Percentiles rank a stretch among this genome's conserved stretches.
Conservation (phyloP, 768 basidiomycete genomes). For the Mycena rosella region DNA sequence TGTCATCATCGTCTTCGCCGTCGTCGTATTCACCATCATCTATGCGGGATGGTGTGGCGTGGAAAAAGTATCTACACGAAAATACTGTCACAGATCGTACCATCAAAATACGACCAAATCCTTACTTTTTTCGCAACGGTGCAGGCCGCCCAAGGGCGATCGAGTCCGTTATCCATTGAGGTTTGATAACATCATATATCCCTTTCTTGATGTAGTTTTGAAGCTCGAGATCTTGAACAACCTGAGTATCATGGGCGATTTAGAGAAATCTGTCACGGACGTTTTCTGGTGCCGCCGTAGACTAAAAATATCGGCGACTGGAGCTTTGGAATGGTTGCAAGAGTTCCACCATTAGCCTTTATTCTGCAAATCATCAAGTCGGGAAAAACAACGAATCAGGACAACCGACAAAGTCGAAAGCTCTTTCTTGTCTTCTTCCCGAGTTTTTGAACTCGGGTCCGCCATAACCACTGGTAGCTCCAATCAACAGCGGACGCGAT, state of each 20-base stretch:
- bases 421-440: conserved; percentile 76
- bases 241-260: background rate
- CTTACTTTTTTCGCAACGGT: conserved; percentile 78
- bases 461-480: conserved; percentile 74
- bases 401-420: conserved; percentile 70
- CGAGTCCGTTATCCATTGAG: conserved; percentile 87
- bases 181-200: conserved; percentile 78
- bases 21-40: conserved; percentile 65
- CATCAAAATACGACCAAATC: background rate
- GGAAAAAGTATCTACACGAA: conserved; percentile 78
- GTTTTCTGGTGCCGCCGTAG: conserved; percentile 77
- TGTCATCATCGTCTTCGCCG: conserved; percentile 49
- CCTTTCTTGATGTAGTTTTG: conserved; percentile 79
- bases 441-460: conserved; percentile 77
- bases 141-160: conserved; percentile 67
- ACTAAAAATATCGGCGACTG: conserved; percentile 69
- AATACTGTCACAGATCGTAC: background rate
- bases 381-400: background rate
- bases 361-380: conserved; percentile 60
- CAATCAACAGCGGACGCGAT: conserved; percentile 8
- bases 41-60: conserved; percentile 68
- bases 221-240: conserved; percentile 56
- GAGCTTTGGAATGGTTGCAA: conserved; percentile 70
- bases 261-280: conserved; percentile 56
- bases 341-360: conserved; percentile 75